phyloP scores from a whole-genome alignment of 108 stramenopile species.

The Skeletonema tropicum region DNA sequence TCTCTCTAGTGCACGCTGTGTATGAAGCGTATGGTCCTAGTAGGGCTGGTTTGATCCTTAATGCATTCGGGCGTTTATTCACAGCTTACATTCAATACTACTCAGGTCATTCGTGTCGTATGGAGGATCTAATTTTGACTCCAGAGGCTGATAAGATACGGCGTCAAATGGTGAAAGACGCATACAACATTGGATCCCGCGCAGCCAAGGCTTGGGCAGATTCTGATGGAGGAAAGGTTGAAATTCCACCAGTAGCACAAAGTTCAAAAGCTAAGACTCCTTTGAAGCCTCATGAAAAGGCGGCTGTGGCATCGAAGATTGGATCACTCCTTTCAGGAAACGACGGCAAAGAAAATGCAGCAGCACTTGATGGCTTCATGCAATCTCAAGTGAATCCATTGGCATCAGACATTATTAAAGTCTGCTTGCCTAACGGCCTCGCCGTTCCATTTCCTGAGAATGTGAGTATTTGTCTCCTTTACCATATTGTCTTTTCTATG shows the following conservation, averaged over 20 bases:
- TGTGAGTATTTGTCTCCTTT: slow-evolving; percentile 43
- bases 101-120: slow-evolving; percentile 96
- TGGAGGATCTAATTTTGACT: slow-evolving; percentile 96
- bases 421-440: slow-evolving; percentile 95
- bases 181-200: slow-evolving; percentile 82
- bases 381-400: slow-evolving; percentile 92
- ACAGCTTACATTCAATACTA: slow-evolving; percentile 94
- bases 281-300: slow-evolving; percentile 84
- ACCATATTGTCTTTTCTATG: neutral
- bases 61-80: slow-evolving; percentile 94
- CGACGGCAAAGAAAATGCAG: slow-evolving; percentile 86
- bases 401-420: slow-evolving; percentile 93
- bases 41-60: slow-evolving; percentile 87
- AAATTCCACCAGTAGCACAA: slow-evolving; percentile 64
- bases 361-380: slow-evolving; percentile 94
- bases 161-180: slow-evolving; percentile 67
- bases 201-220: slow-evolving; percentile 94
- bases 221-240: slow-evolving; percentile 89
- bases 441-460: slow-evolving; percentile 97
- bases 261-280: slow-evolving; percentile 46
- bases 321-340: slow-evolving; percentile 75
- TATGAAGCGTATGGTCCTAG: slow-evolving; percentile 96
- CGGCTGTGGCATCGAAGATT: slow-evolving; percentile 78
- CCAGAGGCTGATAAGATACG: slow-evolving; percentile 82
- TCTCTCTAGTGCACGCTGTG: slow-evolving; percentile 95